Evolutionary conservation across 306 rosid species (phyloP).

Genomic region (Begonia fuchsioides): DNA sequence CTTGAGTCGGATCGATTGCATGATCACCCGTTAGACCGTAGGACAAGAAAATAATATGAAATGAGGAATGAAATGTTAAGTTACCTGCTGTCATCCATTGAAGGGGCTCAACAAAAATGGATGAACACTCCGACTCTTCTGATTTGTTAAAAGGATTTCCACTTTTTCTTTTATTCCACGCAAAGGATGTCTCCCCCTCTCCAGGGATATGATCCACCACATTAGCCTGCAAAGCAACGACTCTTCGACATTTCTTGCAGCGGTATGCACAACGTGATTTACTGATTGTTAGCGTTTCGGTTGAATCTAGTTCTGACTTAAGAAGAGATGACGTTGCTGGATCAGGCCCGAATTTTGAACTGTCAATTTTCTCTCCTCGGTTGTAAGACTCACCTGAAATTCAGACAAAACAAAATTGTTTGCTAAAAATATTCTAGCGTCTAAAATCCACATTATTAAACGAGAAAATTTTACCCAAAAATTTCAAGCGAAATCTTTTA

Average conservation of each 20-base stretch:
- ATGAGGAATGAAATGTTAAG: not conserved
- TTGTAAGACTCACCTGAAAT: conserved; percentile 60
- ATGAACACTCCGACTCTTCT: conserved; percentile 70
- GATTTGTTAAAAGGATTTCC: conserved; percentile 56
- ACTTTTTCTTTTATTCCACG: conserved; percentile 55
- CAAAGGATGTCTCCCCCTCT: conserved; percentile 67
- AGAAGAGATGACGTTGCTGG: conserved; percentile 55
- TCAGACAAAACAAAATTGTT: not conserved
- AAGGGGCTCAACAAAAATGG: conserved; percentile 84
- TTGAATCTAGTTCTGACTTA: conserved; percentile 34
- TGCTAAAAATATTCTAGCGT: not conserved
- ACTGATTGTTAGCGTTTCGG: conserved; percentile 24
- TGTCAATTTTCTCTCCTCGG: conserved; percentile 54
- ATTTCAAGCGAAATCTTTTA: conserved; percentile 65
- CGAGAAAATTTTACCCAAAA: conserved; percentile 48
- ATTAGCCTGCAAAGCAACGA: conserved; percentile 71
- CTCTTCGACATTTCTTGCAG: conserved; percentile 80
- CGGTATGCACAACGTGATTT: conserved; percentile 36
- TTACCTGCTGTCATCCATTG: conserved; percentile 95
- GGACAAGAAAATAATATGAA: too few relatives aligned
- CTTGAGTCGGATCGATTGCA: too few relatives aligned
- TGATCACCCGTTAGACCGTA: too few relatives aligned
- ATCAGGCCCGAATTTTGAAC: conserved; percentile 76
- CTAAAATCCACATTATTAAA: not conserved
- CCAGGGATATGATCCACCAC: conserved; percentile 81